Evolutionary conservation across 78 protist genomes (phyloP).

Genomic region (Goniomonas avonlea): DNA sequence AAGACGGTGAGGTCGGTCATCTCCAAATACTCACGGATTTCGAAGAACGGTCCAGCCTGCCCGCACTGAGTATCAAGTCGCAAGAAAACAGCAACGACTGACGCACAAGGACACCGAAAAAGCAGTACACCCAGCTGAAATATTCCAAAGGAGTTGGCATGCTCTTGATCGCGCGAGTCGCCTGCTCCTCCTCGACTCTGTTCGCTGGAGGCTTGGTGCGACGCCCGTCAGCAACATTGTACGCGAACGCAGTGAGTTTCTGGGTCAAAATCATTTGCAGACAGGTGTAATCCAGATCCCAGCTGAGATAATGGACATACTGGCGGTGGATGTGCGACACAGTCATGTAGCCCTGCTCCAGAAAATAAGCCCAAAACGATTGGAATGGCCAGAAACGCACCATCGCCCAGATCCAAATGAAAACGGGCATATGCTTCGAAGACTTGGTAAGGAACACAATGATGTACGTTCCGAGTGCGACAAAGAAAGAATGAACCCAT

Average conservation of each 20-base stretch:
- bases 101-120: no score
- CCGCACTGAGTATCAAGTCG: no score
- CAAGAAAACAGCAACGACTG: no score
- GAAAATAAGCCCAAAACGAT: no score
- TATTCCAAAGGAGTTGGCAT: constrained; percentile 56
- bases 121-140: no score
- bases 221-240: constrained; percentile 25
- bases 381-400: no score
- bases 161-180: constrained; percentile 27
- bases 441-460: background rate
- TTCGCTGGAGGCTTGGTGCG: no score
- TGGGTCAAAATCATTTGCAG: constrained; percentile 47
- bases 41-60: constrained; percentile 62
- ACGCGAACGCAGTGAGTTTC: constrained; percentile 52
- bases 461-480: no score
- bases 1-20: constrained; percentile 35
- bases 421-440: background rate
- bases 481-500: background rate
- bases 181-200: constrained; percentile 35
- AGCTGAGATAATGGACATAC: constrained; percentile 17
- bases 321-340: constrained; percentile 12
- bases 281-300: background rate
- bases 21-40: constrained; percentile 46
- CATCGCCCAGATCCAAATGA: background rate
- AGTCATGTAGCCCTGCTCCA: background rate